These are phyloP conservation scores for Candida corydali DNA, from an alignment of 805 yeast genomes.

Conservation along the genomic window DNA sequence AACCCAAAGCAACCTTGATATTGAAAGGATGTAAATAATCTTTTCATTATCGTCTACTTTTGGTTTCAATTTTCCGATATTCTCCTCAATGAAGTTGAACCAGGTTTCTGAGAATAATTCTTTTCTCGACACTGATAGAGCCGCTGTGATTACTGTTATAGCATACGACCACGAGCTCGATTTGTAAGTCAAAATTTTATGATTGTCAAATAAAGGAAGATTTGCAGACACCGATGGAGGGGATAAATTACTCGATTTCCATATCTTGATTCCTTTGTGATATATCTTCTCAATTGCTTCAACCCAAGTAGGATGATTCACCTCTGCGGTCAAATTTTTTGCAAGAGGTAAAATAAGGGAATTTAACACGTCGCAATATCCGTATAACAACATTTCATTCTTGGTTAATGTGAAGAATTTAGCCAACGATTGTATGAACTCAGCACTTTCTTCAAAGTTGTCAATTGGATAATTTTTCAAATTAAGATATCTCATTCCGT, in stretches of 20 bases:
- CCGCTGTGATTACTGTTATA: constrained; percentile 63
- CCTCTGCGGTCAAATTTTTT: constrained; percentile 85
- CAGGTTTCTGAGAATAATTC: constrained; percentile 70
- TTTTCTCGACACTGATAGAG: constrained; percentile 76
- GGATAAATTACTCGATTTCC: constrained; percentile 27
- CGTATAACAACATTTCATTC: constrained; percentile 61
- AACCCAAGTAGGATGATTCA: constrained; percentile 93
- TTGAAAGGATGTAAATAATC: constrained; percentile 56
- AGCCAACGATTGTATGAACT: constrained; percentile 77
- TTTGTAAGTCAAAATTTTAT: background rate
- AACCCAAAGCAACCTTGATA: constrained; percentile 83
- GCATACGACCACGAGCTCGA: constrained; percentile 59
- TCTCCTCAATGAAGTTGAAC: constrained; percentile 63
- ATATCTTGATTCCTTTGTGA: constrained; percentile 42
- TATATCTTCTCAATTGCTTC: constrained; percentile 68
- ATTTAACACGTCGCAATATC: constrained; percentile 82
- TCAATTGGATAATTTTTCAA: constrained; percentile 84
- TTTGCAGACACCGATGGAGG: constrained; percentile 1
- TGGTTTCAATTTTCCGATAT: constrained; percentile 59
- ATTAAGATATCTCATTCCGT: constrained; percentile 86
- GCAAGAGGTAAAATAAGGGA: constrained; percentile 78
- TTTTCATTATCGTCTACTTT: constrained; percentile 49
- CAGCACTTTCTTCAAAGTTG: constrained; percentile 88
- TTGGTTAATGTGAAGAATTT: constrained; percentile 71
- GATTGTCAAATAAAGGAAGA: constrained; percentile 5